Base-by-base conservation (phyloP, 2,329 filamentous ascomycete species). In the Arthrobotrys conoides region DNA sequence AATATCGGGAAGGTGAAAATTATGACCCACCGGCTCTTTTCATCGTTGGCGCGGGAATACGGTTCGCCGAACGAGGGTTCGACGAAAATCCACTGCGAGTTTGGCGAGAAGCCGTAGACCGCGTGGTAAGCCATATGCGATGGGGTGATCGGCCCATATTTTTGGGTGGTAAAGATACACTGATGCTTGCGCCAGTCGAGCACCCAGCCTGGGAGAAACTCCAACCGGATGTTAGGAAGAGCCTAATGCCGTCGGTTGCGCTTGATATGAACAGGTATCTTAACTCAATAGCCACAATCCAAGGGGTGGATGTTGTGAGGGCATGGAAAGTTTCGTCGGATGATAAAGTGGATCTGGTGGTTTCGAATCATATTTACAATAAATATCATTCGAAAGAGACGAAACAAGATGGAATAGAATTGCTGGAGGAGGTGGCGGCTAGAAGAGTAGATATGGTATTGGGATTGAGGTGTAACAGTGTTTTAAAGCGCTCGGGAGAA, bases 21-120 rank as follows among this genome's bases (percentile, higher is more conserved):
- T 77, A 81, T 20, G 71, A 82, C n/a, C 83, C 84, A 20, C 84
- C 88, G 6, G 85, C 85, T 18, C 80, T 89, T 57, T 82, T 90
- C 22, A 81, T 90, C 1, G 81, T 90, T 36, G 89, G 89, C 1
- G 86, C 87, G 44, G 89, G 89, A 1, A 83, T 89, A 22, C 89
- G 87, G 87, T 86, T 88, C 81, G 87, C 88, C 33, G 85, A 78
- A 12, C 79, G 79, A 30, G 80, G 79, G 48, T 77, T 75, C 30
- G 55, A 64, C 33, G 64, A 76, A 24, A 82, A 82, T 49, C 75
- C 77, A 18, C 67, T 81, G 10, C 80, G 81, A 44, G 78, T 55
- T 59, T 82, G 81, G 81, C 81, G 85, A 70, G 82, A 84, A 38
- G 84, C 86, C 14, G 84, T 90, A 49, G 85, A 87, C 49, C 81